These are phyloP conservation scores for Solanum clarkiae DNA, from an alignment of 257 asterid genomes.

Conservation along the genomic window DNA sequence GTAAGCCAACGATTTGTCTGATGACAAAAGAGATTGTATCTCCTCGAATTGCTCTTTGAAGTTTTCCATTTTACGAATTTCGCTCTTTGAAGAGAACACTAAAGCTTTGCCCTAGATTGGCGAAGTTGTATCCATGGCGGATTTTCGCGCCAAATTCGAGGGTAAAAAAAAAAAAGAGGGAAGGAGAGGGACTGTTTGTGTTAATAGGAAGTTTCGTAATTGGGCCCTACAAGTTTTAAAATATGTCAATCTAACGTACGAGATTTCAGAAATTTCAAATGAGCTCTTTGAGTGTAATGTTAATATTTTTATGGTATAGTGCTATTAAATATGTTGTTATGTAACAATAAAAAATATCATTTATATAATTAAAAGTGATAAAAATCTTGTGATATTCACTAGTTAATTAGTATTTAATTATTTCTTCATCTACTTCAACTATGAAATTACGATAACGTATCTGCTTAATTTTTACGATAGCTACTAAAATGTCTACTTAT, in stretches of 20 bases:
- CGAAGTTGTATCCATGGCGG: neutral
- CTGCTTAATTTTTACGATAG: no score
- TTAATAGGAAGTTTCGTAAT: neutral
- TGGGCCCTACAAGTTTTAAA: neutral
- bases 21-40: constrained; percentile 24
- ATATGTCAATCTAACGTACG: neutral
- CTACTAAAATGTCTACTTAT: no score
- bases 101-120: neutral
- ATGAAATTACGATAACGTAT: no score
- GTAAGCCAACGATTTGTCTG: constrained; percentile 33
- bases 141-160: neutral
- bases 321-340: no score
- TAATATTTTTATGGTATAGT: neutral
- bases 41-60: constrained; percentile 33
- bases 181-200: neutral
- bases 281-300: neutral
- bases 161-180: neutral
- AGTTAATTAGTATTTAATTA: no score
- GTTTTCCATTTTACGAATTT: constrained; percentile 23
- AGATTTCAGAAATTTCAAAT: neutral
- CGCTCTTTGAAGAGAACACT: neutral
- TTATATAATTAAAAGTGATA: no score
- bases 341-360: no score
- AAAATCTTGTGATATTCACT: no score
- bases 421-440: no score